A percentile compares a stretch with the other conserved stretches of the same genome.
Evolutionary conservation across 2,329 filamentous ascomycete genomes (phyloP).

Genomic region (Pseudodiploospora longispora): DNA sequence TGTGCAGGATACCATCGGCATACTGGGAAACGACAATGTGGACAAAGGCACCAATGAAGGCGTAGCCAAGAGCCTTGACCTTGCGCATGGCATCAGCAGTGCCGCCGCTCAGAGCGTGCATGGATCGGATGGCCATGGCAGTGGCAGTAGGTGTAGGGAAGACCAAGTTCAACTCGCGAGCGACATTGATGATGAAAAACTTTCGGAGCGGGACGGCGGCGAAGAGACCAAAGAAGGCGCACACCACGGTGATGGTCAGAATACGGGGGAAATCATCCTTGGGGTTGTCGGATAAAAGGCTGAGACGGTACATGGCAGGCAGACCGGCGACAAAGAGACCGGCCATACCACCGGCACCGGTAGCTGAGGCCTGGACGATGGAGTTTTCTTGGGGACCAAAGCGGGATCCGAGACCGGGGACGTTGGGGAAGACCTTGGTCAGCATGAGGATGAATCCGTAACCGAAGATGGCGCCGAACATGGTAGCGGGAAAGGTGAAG

Average conservation of each 20-base stretch:
- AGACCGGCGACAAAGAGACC: slow-evolving; percentile 52
- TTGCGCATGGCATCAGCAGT: slow-evolving; percentile 45
- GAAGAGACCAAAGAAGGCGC: slow-evolving; percentile 57
- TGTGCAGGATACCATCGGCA: slow-evolving; percentile 50
- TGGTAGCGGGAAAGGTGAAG: slow-evolving; percentile 39
- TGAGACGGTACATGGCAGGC: slow-evolving; percentile 51
- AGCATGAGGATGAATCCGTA: slow-evolving; percentile 49
- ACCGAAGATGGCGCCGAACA: slow-evolving; percentile 50
- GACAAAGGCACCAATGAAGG: slow-evolving; percentile 42
- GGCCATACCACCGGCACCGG: slow-evolving; percentile 49
- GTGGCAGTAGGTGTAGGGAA: slow-evolving; percentile 54
- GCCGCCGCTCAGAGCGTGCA: slow-evolving; percentile 48
- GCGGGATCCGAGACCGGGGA: slow-evolving; percentile 43
- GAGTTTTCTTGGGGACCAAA: slow-evolving; percentile 57
- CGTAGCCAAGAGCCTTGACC: slow-evolving; percentile 44
- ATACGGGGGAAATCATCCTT: slow-evolving; percentile 49
- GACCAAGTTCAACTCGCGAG: slow-evolving; percentile 49
- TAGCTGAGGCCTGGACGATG: slow-evolving; percentile 52
- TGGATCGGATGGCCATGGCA: slow-evolving; percentile 53
- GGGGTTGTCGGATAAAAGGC: slow-evolving; percentile 40
- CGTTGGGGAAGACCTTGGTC: slow-evolving; percentile 37
- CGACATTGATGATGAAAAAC: slow-evolving; percentile 61
- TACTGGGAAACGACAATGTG: slow-evolving; percentile 52
- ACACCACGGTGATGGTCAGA: slow-evolving; percentile 52
- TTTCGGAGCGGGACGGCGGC: slow-evolving; percentile 56